phyloP scores from a whole-genome alignment of 2,329 filamentous ascomycete species.

The Fusarium dimerum region DNA sequence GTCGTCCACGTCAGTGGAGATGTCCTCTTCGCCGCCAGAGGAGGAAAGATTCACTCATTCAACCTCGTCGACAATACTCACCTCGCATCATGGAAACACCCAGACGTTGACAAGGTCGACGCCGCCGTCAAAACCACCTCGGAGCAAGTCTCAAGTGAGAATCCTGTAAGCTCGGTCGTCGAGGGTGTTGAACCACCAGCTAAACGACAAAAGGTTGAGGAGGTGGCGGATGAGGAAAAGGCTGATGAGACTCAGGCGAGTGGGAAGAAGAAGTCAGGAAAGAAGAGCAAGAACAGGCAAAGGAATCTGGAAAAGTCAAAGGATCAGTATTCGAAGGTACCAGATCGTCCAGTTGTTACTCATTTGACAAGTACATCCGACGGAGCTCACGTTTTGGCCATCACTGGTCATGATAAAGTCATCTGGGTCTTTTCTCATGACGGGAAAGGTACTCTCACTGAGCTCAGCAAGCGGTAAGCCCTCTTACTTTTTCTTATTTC shows the following conservation, averaged over 20 bases:
- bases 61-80: constrained; percentile 57
- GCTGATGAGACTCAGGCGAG: constrained; percentile 12
- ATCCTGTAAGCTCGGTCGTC: constrained; percentile 5
- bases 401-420: constrained; percentile 90
- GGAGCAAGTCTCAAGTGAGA: constrained; percentile 10
- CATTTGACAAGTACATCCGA: constrained; percentile 65
- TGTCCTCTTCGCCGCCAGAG: constrained; percentile 72
- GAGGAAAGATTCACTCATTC: constrained; percentile 70
- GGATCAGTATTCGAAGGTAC: constrained; percentile 32
- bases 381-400: constrained; percentile 69
- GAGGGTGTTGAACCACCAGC: constrained; percentile 34
- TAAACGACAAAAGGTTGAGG: constrained; percentile 37
- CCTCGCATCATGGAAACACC: constrained; percentile 63
- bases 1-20: constrained; percentile 56
- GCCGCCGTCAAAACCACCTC: constrained; percentile 28
- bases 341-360: constrained; percentile 65
- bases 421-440: constrained; percentile 79
- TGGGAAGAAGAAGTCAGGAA: constrained; percentile 29
- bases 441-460: constrained; percentile 58
- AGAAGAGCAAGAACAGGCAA: constrained; percentile 34
- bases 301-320: constrained; percentile 18
- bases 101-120: constrained; percentile 39
- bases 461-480: constrained; percentile 73
- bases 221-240: constrained; percentile 11
- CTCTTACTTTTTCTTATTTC: no score